Evolutionary conservation across 192 early-diverging fungal genomes (phyloP).

Genomic region (Borealophlyctis nickersoniae): DNA sequence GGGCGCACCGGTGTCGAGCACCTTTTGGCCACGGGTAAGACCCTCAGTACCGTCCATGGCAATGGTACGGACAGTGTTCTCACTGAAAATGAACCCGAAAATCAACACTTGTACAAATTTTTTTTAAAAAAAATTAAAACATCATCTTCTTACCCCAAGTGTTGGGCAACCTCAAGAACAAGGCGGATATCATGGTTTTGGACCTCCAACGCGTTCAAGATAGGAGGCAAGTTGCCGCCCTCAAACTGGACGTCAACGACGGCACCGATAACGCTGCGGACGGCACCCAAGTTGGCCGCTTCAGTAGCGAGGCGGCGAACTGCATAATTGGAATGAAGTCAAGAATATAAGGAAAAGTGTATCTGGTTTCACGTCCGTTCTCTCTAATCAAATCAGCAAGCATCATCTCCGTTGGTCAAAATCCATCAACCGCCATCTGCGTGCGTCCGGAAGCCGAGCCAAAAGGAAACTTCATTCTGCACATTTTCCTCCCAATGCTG

Average conservation of each 20-base stretch:
- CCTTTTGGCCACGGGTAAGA: constrained; percentile 93
- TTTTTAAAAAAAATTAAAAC: constrained; percentile 20
- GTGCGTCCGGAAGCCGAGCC: too few species aligned
- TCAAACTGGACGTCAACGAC: constrained; percentile 98
- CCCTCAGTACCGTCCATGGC: constrained; percentile 99
- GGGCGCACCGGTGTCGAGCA: constrained; percentile 88
- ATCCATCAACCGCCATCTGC: too few species aligned
- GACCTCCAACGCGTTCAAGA: constrained; percentile 96
- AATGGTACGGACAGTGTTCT: constrained; percentile 98
- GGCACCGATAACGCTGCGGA: constrained; percentile 95
- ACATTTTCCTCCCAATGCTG: too few species aligned
- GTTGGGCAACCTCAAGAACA: constrained; percentile 94
- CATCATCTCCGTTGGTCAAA: too few species aligned
- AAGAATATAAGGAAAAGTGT: too few species aligned
- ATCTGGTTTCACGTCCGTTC: too few species aligned
- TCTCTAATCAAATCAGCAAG: too few species aligned
- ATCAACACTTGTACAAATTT: background rate
- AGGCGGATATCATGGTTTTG: constrained; percentile 76
- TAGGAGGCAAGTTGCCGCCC: constrained; percentile 82
- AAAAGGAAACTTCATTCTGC: too few species aligned
- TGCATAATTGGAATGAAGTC: too few species aligned
- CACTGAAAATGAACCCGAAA: constrained; percentile 54
- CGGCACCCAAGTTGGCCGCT: constrained; percentile 57
- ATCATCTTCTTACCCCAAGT: constrained; percentile 67
- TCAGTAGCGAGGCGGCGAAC: constrained; percentile 40